Evolutionary conservation across 306 rosid species (phyloP).

Genomic region (Rosa multiflora): DNA sequence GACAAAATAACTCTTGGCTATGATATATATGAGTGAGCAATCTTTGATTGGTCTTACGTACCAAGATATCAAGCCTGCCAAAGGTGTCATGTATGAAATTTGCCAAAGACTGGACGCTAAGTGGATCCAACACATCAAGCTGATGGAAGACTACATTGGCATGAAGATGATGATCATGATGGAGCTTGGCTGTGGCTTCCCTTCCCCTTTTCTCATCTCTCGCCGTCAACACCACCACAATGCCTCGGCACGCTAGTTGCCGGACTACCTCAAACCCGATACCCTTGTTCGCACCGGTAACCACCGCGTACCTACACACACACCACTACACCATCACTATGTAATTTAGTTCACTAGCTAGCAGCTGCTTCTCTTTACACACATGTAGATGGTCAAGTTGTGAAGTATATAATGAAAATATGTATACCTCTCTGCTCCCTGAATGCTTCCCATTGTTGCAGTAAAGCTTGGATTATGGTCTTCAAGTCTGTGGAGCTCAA

Average conservation of each 20-base stretch:
- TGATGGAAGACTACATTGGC: slow-evolving; percentile 44
- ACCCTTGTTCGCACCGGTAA: slow-evolving; percentile 59
- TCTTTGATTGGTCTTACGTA: neutral
- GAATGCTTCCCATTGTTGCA: neutral
- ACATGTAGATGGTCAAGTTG: neutral
- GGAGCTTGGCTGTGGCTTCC: slow-evolving; percentile 41
- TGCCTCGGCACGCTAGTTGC: slow-evolving; percentile 42
- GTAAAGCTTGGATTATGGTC: neutral
- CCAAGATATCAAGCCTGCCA: slow-evolving; percentile 61
- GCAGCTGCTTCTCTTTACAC: neutral
- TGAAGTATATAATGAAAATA: neutral
- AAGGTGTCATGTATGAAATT: slow-evolving; percentile 32
- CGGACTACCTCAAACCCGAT: slow-evolving; percentile 46
- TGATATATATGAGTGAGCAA: no score
- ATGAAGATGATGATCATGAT: slow-evolving; percentile 4
- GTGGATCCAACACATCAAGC: slow-evolving; percentile 46
- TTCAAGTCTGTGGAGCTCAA: neutral
- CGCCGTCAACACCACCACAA: slow-evolving; percentile 52
- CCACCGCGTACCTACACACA: slow-evolving; percentile 41
- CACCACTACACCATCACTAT: neutral
- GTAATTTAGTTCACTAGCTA: neutral
- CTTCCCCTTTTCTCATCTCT: slow-evolving; percentile 45
- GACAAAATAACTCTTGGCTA: neutral
- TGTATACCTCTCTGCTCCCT: neutral
- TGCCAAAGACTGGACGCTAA: slow-evolving; percentile 40